Conservation (phyloP, 2,329 filamentous ascomycete genomes). For the Nemania sp. region DNA sequence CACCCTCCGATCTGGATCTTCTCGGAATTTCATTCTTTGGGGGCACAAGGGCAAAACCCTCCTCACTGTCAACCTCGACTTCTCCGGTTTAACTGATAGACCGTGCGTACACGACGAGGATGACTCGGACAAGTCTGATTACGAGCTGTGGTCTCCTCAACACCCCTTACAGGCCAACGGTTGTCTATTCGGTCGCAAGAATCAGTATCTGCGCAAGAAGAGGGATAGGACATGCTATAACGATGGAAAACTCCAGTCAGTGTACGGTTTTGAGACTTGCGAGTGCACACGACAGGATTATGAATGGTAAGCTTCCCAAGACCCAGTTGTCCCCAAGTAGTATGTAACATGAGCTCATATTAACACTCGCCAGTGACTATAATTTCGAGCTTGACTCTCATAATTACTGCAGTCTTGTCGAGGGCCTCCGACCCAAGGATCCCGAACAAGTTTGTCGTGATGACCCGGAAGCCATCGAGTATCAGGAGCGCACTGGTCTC, state of each 20-base stretch:
- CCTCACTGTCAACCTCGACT: slow-evolving; percentile 84
- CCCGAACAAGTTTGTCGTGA: slow-evolving; percentile 56
- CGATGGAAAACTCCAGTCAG: slow-evolving; percentile 68
- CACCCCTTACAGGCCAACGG: slow-evolving; percentile 79
- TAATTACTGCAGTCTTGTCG: slow-evolving; percentile 76
- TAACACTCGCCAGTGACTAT: slow-evolving; percentile 68
- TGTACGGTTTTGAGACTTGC: slow-evolving; percentile 79
- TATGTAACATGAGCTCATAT: slow-evolving; percentile 37
- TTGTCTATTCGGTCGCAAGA: slow-evolving; percentile 90
- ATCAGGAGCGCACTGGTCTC: slow-evolving; percentile 85
- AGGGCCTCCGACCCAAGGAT: slow-evolving; percentile 67
- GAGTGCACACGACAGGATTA: slow-evolving; percentile 83
- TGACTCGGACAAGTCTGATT: slow-evolving; percentile 64
- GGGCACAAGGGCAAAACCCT: slow-evolving; percentile 65
- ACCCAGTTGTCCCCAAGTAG: slow-evolving; percentile 9
- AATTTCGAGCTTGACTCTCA: slow-evolving; percentile 84
- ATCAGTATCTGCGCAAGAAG: slow-evolving; percentile 90
- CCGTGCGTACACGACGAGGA: slow-evolving; percentile 72
- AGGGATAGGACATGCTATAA: slow-evolving; percentile 81
- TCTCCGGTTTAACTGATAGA: slow-evolving; percentile 75
- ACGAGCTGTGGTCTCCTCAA: slow-evolving; percentile 83
- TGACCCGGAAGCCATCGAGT: slow-evolving; percentile 74
- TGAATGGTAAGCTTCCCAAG: slow-evolving; percentile 72
- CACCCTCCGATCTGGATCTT: slow-evolving; percentile 85
- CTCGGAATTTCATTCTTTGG: slow-evolving; percentile 92